Conservation (phyloP, 805 yeast species). For the Yarrowia osloensis region DNA sequence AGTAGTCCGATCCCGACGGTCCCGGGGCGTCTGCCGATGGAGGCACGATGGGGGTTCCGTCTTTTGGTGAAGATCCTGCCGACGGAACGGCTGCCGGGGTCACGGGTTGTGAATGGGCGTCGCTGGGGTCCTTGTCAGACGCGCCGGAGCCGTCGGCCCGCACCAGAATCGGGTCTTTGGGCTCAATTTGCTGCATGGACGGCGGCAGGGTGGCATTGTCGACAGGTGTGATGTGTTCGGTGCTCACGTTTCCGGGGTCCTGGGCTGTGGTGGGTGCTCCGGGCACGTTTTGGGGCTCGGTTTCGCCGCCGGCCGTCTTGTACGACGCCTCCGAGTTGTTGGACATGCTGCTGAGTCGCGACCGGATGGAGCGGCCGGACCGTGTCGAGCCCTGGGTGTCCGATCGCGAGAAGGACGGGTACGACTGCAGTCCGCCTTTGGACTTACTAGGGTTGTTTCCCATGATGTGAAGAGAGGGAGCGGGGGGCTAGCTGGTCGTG, state of each 20-base stretch:
- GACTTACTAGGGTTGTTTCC: constrained; percentile 45
- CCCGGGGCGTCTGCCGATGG: background rate
- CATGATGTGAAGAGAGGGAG: constrained; percentile 36
- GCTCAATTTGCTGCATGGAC: constrained; percentile 68
- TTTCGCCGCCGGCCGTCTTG: constrained; percentile 36
- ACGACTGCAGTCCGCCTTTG: constrained; percentile 41
- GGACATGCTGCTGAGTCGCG: constrained; percentile 37
- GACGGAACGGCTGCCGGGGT: constrained; percentile 4
- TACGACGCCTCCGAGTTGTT: constrained; percentile 34
- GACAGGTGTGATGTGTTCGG: background rate
- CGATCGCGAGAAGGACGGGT: constrained; percentile 44
- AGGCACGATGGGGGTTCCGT: background rate
- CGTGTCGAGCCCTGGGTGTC: constrained; percentile 48
- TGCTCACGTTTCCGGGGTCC: background rate
- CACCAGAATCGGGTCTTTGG: constrained; percentile 71
- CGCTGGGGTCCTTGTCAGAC: background rate
- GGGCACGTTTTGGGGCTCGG: constrained; percentile 15
- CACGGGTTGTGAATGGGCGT: constrained; percentile 10
- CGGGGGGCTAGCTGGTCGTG: background rate
- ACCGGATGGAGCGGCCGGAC: constrained; percentile 42
- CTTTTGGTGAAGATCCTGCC: constrained; percentile 9
- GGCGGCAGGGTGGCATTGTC: constrained; percentile 51
- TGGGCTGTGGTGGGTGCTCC: background rate
- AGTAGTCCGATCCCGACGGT: constrained; percentile 24
- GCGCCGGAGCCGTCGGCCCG: constrained; percentile 38